A percentile compares a stretch with the other conserved stretches of the same genome.
These are phyloP conservation scores for Plectosphaerella sp. DNA, from an alignment of 2,329 filamentous ascomycete genomes.

Conservation along the genomic window DNA sequence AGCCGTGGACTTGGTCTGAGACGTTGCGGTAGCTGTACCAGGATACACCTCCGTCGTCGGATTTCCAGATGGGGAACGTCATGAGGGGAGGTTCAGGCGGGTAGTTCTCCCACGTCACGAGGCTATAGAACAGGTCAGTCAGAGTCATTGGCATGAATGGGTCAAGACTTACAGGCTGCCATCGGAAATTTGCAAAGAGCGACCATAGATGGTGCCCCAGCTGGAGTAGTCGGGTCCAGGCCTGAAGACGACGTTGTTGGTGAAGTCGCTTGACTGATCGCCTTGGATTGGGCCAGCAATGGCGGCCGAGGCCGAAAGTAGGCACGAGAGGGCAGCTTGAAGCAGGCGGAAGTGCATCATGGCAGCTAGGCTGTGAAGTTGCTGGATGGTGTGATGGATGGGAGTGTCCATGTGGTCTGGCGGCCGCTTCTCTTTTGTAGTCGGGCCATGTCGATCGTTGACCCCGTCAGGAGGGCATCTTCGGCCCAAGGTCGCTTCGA, in stretches of 20 bases:
- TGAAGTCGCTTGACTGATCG: not conserved
- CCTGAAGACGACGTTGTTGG: constrained; percentile 3
- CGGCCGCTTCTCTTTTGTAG: no score
- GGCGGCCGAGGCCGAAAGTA: no score
- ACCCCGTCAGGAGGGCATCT: no score
- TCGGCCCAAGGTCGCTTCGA: no score
- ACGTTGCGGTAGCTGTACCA: constrained; percentile 63
- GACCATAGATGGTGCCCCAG: constrained; percentile 1
- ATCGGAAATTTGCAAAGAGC: not conserved
- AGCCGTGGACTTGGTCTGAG: constrained; percentile 58
- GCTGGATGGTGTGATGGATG: no score
- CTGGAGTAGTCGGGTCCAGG: constrained; percentile 2
- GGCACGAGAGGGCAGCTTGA: no score
- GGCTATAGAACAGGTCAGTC: constrained; percentile 2
- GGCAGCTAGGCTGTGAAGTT: no score
- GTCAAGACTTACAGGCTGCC: not conserved
- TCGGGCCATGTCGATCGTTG: no score
- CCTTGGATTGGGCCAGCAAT: not conserved
- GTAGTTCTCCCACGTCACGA: constrained; percentile 54
- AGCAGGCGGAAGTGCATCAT: no score
- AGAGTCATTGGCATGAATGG: no score
- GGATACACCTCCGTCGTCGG: constrained; percentile 48
- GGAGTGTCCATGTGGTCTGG: no score
- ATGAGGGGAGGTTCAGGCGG: constrained; percentile 50
- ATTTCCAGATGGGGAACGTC: constrained; percentile 50